Conservation (phyloP, 306 rosid genomes). For the Neltuma alba region DNA sequence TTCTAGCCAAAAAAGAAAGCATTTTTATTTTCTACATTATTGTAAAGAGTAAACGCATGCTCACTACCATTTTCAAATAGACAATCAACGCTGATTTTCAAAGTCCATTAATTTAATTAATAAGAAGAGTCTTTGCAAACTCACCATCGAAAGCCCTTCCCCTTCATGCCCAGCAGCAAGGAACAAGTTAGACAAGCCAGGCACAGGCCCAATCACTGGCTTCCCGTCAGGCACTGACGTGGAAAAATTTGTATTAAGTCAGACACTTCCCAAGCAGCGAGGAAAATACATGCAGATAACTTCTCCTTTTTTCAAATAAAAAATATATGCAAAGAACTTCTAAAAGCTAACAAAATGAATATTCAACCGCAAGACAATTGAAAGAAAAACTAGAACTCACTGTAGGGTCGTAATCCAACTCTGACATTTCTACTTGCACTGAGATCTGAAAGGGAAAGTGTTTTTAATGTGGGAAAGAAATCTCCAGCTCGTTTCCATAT, state of each 20-base stretch:
- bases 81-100: not conserved
- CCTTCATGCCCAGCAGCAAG: constrained; percentile 99
- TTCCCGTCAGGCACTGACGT: constrained; percentile 89
- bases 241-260: constrained; percentile 23
- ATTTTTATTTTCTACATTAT: constrained; percentile 27
- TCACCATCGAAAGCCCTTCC: constrained; percentile 81
- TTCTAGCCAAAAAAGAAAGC: not conserved
- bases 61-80: not conserved
- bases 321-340: not conserved
- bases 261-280: constrained; percentile 11
- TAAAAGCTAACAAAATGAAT: constrained; percentile 23
- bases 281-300: not conserved
- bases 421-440: constrained; percentile 66
- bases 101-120: not conserved
- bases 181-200: constrained; percentile 75
- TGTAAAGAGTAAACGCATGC: constrained; percentile 9
- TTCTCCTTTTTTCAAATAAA: not conserved
- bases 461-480: constrained; percentile 74
- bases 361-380: constrained; percentile 18
- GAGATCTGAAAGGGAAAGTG: constrained; percentile 58
- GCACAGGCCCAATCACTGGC: constrained; percentile 82
- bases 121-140: constrained; percentile 29
- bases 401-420: constrained; percentile 84
- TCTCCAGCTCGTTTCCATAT: constrained; percentile 83
- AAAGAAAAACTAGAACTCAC: constrained; percentile 59